Conservation (phyloP, 2,329 filamentous ascomycete genomes). For the Hymenoscyphus repandus region DNA sequence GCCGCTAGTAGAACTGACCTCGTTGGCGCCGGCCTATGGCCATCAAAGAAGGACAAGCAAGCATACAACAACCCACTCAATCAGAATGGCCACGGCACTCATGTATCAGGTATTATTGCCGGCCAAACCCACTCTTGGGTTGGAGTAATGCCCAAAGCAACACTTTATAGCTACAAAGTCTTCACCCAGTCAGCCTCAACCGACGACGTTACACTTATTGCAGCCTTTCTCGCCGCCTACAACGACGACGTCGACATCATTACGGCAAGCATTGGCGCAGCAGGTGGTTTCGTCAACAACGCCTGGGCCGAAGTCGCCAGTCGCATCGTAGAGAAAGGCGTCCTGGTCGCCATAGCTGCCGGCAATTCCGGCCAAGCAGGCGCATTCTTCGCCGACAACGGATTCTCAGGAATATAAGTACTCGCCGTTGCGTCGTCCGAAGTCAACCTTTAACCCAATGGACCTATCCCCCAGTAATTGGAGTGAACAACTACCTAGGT, state of each 20-base stretch:
- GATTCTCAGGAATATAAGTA: too few species aligned
- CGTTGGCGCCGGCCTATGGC: slow-evolving; percentile 41
- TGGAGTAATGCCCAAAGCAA: slow-evolving; percentile 22
- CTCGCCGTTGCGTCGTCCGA: too few species aligned
- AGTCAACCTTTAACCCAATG: too few species aligned
- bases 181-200: slow-evolving; percentile 17
- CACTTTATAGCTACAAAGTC: slow-evolving; percentile 21
- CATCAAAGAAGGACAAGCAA: slow-evolving; percentile 12
- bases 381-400: too few species aligned
- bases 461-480: too few species aligned
- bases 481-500: too few species aligned
- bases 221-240: slow-evolving; percentile 19
- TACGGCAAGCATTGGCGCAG: too few species aligned
- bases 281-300: too few species aligned
- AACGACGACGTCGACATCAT: slow-evolving; percentile 22
- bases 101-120: slow-evolving; percentile 15
- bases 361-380: too few species aligned
- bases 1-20: slow-evolving; percentile 53
- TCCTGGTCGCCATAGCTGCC: too few species aligned
- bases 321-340: too few species aligned
- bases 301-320: too few species aligned
- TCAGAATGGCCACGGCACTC: slow-evolving; percentile 23
- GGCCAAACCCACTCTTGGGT: slow-evolving; percentile 13
- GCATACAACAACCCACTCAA: slow-evolving; percentile 17
- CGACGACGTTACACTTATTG: slow-evolving; percentile 18